These are phyloP conservation scores for Citrus mangshanensis DNA, from an alignment of 345 rosid genomes.

Conservation along the genomic window DNA sequence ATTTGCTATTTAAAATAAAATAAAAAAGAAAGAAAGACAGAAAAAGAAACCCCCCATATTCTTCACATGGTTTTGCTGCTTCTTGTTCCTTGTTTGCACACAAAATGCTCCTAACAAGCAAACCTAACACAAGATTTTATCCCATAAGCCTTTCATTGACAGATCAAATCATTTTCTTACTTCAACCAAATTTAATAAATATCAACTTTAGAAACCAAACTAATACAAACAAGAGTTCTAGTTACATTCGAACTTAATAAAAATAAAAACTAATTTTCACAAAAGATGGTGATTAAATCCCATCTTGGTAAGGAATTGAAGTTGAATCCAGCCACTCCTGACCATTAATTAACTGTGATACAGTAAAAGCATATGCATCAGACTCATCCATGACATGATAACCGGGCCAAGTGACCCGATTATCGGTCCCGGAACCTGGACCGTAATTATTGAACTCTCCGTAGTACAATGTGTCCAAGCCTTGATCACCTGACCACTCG, in stretches of 20 bases:
- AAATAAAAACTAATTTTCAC: neutral
- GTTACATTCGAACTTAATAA: neutral
- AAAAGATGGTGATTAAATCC: conserved; percentile 31
- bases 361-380: conserved; percentile 64
- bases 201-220: too few species aligned
- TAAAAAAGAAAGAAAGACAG: too few species aligned
- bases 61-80: neutral
- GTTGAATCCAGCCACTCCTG: conserved; percentile 81
- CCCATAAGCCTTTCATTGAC: neutral
- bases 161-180: neutral
- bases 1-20: too few species aligned
- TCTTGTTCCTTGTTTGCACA: neutral
- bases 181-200: neutral
- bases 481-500: conserved; percentile 45
- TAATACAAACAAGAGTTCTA: neutral
- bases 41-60: too few species aligned
- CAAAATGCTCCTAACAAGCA: neutral
- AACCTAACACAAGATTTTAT: neutral
- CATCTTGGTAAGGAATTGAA: conserved; percentile 68
- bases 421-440: conserved; percentile 58
- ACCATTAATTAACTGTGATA: conserved; percentile 62
- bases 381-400: conserved; percentile 61
- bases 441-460: conserved; percentile 83
- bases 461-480: conserved; percentile 55
- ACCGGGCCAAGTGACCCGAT: conserved; percentile 71